A percentile compares a stretch with the other conserved stretches of the same genome.
Evolutionary conservation across 2,329 filamentous ascomycete species (phyloP).

Genomic region (Paraphaeosphaeria sporulosa): DNA sequence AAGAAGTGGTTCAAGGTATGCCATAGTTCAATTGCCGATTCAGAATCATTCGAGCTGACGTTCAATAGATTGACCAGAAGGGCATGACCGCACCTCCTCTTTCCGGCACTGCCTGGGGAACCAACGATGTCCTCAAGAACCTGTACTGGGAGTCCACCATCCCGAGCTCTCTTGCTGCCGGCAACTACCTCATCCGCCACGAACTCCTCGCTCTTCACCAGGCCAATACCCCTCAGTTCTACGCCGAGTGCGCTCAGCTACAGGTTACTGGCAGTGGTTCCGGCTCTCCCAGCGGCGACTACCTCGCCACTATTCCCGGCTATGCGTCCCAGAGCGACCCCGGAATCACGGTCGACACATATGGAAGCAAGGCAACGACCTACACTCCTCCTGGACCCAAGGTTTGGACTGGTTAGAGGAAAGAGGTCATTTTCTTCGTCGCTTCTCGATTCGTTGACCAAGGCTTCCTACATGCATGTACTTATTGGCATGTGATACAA

Average conservation of each 20-base stretch:
- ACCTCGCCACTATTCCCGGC: conserved; percentile 55
- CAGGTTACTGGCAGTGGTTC: conserved; percentile 61
- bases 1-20: conserved; percentile 64
- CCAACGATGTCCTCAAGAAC: conserved; percentile 56
- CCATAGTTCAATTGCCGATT: conserved; percentile 14
- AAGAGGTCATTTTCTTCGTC: not conserved
- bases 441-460: not conserved
- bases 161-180: conserved; percentile 53
- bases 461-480: conserved; percentile 3
- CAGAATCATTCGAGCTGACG: not conserved
- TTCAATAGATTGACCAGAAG: conserved; percentile 56
- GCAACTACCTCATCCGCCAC: conserved; percentile 55
- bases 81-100: conserved; percentile 57
- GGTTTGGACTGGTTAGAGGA: conserved; percentile 56
- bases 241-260: conserved; percentile 65
- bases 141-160: conserved; percentile 62
- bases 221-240: conserved; percentile 60
- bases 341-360: conserved; percentile 61
- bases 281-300: conserved; percentile 51
- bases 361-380: conserved; percentile 53
- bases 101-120: conserved; percentile 59
- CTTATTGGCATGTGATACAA: conserved; percentile 1
- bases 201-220: conserved; percentile 66
- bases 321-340: conserved; percentile 55
- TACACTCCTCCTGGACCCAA: conserved; percentile 59